Percentiles rank a stretch among this genome's conserved stretches.
Conservation (phyloP, 129 eudicot species). For the Artemisia argyi region DNA sequence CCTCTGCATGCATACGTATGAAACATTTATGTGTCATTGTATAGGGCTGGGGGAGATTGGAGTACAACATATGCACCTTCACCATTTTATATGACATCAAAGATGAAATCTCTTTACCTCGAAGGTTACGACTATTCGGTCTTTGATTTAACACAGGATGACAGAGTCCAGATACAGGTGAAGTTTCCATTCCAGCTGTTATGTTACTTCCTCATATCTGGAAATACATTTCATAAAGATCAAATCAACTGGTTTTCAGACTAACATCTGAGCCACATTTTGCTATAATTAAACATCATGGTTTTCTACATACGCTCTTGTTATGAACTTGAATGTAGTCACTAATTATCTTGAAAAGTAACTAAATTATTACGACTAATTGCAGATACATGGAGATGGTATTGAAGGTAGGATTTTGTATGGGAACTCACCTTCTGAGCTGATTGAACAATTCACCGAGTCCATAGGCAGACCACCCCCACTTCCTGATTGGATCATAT, state of each 20-base stretch:
- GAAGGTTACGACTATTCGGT: slow-evolving; percentile 90
- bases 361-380: slow-evolving; percentile 6
- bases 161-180: slow-evolving; percentile 96
- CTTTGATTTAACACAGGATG: slow-evolving; percentile 84
- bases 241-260: slow-evolving; percentile 11
- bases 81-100: slow-evolving; percentile 93
- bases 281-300: not conserved
- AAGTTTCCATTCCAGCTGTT: not conserved
- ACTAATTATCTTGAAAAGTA: slow-evolving; percentile 8
- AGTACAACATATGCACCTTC: slow-evolving; percentile 99
- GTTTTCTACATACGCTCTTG: not conserved
- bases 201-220: not conserved
- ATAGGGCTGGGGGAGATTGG: slow-evolving; percentile 97
- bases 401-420: slow-evolving; percentile 77
- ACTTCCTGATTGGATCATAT: slow-evolving; percentile 96
- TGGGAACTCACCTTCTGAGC: slow-evolving; percentile 89
- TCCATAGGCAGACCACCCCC: slow-evolving; percentile 85
- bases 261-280: not conserved
- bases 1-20: not conserved
- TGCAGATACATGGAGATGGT: slow-evolving; percentile 78
- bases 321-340: not conserved
- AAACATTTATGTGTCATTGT: slow-evolving; percentile 10
- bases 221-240: slow-evolving; percentile 3
- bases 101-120: slow-evolving; percentile 92
- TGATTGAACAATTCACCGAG: slow-evolving; percentile 81